A percentile compares a stretch with the other conserved stretches of the same genome.
phyloP scores from a whole-genome alignment of 305 asterid genomes.

The Fraxinus baroniana region DNA sequence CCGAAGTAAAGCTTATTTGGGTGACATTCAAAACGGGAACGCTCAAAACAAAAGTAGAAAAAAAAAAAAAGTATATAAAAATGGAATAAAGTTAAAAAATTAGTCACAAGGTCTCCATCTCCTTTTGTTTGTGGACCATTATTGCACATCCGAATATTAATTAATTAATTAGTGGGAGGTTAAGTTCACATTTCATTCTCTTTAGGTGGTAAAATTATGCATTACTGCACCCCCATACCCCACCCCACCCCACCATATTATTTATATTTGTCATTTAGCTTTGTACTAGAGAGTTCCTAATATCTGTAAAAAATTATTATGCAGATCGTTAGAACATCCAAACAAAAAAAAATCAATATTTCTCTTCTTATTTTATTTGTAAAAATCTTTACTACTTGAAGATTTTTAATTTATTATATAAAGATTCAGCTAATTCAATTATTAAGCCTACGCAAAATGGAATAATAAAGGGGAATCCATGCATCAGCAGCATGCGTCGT shows the following conservation, averaged over 20 bases:
- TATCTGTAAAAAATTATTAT: background rate
- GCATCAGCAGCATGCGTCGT: background rate
- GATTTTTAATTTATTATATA: background rate
- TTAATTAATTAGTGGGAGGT: background rate
- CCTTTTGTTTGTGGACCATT: background rate
- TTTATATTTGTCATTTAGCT: background rate
- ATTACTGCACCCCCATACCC: background rate
- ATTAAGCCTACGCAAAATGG: background rate
- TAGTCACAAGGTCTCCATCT: slow-evolving; percentile 2
- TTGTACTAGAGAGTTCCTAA: background rate
- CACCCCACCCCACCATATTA: background rate
- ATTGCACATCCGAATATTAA: background rate
- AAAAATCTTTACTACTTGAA: background rate
- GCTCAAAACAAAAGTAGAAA: background rate
- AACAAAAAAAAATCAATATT: background rate
- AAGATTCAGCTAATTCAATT: background rate
- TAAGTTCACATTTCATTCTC: background rate
- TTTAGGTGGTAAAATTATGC: background rate
- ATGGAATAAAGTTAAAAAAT: background rate
- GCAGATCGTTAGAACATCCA: background rate
- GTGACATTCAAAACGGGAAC: background rate
- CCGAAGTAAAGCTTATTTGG: background rate
- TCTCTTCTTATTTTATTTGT: background rate
- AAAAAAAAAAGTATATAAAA: background rate
- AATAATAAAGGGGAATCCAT: background rate